Evolutionary conservation across 2,329 filamentous ascomycete species (phyloP), one percentile per base, ranked within the genome.

Genomic region (Alternaria brassicae): DNA sequence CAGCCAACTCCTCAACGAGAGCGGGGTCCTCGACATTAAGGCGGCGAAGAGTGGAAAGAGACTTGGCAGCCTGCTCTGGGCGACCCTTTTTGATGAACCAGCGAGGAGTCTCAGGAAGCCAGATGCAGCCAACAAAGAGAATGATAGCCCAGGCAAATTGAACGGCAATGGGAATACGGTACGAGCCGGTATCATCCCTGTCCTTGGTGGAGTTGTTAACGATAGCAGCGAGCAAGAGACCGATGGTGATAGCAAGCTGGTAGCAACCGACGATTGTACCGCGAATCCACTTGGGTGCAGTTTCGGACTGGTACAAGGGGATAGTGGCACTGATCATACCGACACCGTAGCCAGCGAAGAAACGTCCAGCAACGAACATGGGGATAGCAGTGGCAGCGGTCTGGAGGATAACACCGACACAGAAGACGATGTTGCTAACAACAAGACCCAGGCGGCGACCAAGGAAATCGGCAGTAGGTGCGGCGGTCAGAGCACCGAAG

Each of bases 81-180:
- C 83, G 81, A 41, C 83, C 85, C 51, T 81, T 80, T 78, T 88
- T 90, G 78, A 92, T 87, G 23, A 88, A 80, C 77, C 81, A 92
- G 40, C 91, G 88, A 21, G 91, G 91, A 0, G 91, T 93, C 78
- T 94, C 91, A 8, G 91, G 91, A 5, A 94, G 81, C 53, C 92
- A 79, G 40, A 89, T 77, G 45, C 71, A 77, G 17, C 75, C 91
- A 21, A 85, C 76, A 21, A 88, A 85, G 30, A 93, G 81, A 52
- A 93, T 84, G 54, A 89, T 82, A 13, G 90, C 89, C 84, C 90
- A 93, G 1, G 87, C 83, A 61, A 93, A 86, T 75, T 93, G 91
- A 4, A 93, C 82, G 30, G 88, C 89, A 49, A 93, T 85, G 4
- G 91, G 91, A 45, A 93, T 92, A 39, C 90, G 88, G 75, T 92